Percentiles rank a stretch among this genome's conserved stretches.
Evolutionary conservation across 2,329 filamentous ascomycete genomes (phyloP).

Genomic region (Nigrospora oryzae): DNA sequence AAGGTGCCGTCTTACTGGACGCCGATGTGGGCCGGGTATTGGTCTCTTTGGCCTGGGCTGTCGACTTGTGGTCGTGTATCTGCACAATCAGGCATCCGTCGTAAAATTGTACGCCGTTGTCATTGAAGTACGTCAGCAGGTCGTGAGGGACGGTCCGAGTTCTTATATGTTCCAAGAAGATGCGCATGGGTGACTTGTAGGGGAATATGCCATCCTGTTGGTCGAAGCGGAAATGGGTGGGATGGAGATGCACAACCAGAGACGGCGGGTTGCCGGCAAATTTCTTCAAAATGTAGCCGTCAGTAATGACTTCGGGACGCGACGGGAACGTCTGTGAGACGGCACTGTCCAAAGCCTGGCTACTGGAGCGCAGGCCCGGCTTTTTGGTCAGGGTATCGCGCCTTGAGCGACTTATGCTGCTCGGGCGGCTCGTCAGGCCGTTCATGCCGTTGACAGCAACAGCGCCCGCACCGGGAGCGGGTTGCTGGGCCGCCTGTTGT

Average conservation of each 20-base stretch:
- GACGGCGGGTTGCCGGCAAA: constrained; percentile 70
- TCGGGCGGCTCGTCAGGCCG: constrained; percentile 34
- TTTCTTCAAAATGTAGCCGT: constrained; percentile 75
- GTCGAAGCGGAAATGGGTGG: constrained; percentile 84
- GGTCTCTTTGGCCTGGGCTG: constrained; percentile 47
- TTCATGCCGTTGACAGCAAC: constrained; percentile 33
- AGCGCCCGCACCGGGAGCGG: constrained; percentile 16
- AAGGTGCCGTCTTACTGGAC: constrained; percentile 56
- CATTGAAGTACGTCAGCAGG: constrained; percentile 69
- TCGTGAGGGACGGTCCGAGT: constrained; percentile 80
- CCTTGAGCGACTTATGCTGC: constrained; percentile 44
- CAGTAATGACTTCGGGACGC: constrained; percentile 44
- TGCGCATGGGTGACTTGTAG: constrained; percentile 86
- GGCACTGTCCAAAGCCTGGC: constrained; percentile 33
- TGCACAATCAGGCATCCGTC: constrained; percentile 93
- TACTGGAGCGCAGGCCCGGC: constrained; percentile 41
- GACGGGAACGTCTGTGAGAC: constrained; percentile 30
- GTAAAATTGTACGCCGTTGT: constrained; percentile 72
- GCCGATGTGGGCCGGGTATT: constrained; percentile 43
- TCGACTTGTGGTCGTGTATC: constrained; percentile 77
- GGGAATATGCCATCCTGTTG: constrained; percentile 86
- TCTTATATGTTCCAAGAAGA: constrained; percentile 69
- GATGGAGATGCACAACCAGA: constrained; percentile 76
- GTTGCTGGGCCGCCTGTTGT: constrained; percentile 20
- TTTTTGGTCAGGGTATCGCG: constrained; percentile 42